Conservation (phyloP, 129 eudicot species). For the Escallonia rubra region DNA sequence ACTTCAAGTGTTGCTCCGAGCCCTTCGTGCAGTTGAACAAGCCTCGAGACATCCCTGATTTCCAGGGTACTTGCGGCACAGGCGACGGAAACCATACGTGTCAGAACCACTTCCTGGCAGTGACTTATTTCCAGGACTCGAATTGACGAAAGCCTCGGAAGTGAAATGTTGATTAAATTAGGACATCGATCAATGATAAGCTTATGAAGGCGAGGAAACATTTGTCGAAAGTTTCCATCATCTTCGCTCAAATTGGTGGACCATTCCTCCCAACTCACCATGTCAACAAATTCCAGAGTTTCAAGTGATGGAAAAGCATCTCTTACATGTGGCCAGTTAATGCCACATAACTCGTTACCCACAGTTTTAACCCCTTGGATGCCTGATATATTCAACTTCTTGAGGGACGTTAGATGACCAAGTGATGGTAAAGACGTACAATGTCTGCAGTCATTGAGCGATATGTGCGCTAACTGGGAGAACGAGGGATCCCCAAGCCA, state of each 20-base stretch:
- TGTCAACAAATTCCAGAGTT: slow-evolving; percentile 3
- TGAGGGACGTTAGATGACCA: slow-evolving; percentile 39
- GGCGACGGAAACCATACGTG: background rate
- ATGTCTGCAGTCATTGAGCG: slow-evolving; percentile 18
- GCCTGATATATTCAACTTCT: slow-evolving; percentile 16
- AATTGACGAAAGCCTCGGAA: background rate
- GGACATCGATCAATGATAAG: background rate
- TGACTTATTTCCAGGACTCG: background rate
- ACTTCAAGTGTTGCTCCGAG: background rate
- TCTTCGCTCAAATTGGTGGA: background rate
- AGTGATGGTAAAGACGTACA: slow-evolving; percentile 37
- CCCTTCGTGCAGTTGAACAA: background rate
- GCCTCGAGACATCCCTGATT: background rate
- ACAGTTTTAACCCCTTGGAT: slow-evolving; percentile 28
- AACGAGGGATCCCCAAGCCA: slow-evolving; percentile 45
- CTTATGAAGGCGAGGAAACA: background rate
- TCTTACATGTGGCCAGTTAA: background rate
- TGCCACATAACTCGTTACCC: slow-evolving; percentile 31
- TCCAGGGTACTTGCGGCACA: background rate
- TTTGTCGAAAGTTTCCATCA: background rate
- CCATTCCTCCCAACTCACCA: slow-evolving; percentile 25
- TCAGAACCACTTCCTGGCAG: background rate
- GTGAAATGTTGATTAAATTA: background rate
- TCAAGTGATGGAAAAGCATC: slow-evolving; percentile 34
- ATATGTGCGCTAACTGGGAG: slow-evolving; percentile 20